phyloP scores from a whole-genome alignment of 441 rosid genomes.

The Mallotus japonicus region DNA sequence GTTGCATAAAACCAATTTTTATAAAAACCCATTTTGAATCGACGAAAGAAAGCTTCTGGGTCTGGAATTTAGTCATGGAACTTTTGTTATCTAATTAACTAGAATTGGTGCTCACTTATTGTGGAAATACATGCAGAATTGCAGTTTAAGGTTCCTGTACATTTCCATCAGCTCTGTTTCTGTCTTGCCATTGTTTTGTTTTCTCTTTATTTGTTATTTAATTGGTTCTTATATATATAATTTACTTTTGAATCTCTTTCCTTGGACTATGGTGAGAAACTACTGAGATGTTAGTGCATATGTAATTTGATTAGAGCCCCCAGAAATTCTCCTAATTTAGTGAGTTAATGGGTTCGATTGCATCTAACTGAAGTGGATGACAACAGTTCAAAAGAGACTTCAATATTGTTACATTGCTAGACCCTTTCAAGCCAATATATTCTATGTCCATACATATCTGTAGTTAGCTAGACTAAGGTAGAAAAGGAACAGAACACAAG shows the following conservation, averaged over 20 bases:
- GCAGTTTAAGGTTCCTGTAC: not conserved
- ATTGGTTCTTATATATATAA: no score
- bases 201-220: no score
- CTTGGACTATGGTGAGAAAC: not conserved
- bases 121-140: not conserved
- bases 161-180: not conserved
- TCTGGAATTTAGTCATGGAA: slow-evolving; percentile 4
- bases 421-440: not conserved
- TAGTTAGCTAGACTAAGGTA: no score
- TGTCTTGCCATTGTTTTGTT: not conserved
- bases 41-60: slow-evolving; percentile 1
- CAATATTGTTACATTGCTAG: not conserved
- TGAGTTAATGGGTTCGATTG: not conserved
- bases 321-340: not conserved
- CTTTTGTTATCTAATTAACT: not conserved
- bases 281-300: not conserved
- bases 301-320: not conserved
- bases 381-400: not conserved
- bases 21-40: slow-evolving; percentile 1
- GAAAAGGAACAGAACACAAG: not conserved
- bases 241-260: no score
- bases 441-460: not conserved
- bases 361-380: not conserved
- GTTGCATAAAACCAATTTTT: not conserved
- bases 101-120: not conserved